These are phyloP conservation scores for Salvia sclarea DNA, from an alignment of 305 asterid species.

Conservation along the genomic window DNA sequence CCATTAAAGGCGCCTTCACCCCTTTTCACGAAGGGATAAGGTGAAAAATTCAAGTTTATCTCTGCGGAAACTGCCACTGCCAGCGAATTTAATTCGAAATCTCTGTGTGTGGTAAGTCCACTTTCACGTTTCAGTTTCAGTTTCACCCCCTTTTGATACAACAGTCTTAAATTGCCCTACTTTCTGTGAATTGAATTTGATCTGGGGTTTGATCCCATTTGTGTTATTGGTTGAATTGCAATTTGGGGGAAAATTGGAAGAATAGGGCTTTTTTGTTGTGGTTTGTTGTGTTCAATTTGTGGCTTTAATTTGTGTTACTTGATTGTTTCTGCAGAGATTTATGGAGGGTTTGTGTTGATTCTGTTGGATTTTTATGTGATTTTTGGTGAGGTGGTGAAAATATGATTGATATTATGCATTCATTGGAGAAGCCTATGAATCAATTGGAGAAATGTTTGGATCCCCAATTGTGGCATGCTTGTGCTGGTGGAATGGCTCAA, in stretches of 20 bases:
- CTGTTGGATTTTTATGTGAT: slow-evolving; percentile 11
- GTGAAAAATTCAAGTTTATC: slow-evolving; percentile 2
- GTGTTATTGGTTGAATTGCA: neutral
- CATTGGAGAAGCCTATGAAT: slow-evolving; percentile 43
- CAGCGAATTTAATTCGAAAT: neutral
- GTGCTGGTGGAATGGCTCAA: slow-evolving; percentile 84
- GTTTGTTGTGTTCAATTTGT: slow-evolving; percentile 1
- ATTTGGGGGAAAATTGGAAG: no score
- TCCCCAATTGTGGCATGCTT: slow-evolving; percentile 80
- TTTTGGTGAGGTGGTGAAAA: slow-evolving; percentile 11
- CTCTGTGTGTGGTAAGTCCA: slow-evolving; percentile 40
- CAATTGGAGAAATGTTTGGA: slow-evolving; percentile 54
- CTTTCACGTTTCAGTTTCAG: slow-evolving; percentile 19
- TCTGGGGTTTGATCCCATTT: slow-evolving; percentile 32
- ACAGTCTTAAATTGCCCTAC: neutral
- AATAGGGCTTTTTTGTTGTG: slow-evolving; percentile 20
- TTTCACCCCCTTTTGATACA: neutral
- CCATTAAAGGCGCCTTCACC: slow-evolving; percentile 17
- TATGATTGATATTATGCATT: slow-evolving; percentile 56
- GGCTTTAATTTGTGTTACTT: neutral
- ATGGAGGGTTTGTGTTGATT: slow-evolving; percentile 3
- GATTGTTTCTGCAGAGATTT: slow-evolving; percentile 35
- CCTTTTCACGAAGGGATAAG: slow-evolving; percentile 18
- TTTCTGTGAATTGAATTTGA: slow-evolving; percentile 19
- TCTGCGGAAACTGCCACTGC: neutral